These are phyloP conservation scores for Claviceps fusiformis DNA, from an alignment of 2,329 filamentous ascomycete species.

Conservation along the genomic window DNA sequence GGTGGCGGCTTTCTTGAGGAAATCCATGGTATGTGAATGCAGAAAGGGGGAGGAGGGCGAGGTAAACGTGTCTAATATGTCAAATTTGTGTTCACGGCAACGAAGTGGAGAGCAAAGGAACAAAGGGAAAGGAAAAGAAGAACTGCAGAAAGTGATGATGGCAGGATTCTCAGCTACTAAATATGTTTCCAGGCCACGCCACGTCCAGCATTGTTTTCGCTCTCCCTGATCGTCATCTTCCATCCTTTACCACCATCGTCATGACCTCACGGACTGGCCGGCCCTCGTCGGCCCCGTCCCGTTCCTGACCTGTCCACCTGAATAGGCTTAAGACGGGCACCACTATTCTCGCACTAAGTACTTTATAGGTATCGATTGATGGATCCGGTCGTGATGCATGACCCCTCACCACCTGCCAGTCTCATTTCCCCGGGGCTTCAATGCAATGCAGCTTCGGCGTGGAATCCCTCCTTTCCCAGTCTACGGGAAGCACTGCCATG, in stretches of 20 bases:
- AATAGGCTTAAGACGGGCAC: neutral
- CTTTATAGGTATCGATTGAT: neutral
- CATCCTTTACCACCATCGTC: neutral
- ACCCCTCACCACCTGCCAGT: neutral
- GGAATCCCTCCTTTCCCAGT: neutral
- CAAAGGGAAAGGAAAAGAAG: neutral
- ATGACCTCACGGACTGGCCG: neutral
- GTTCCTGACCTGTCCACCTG: neutral
- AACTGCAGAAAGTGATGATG: neutral
- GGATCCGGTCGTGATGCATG: neutral
- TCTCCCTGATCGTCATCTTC: neutral
- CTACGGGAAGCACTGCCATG: neutral
- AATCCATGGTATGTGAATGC: constrained; percentile 16
- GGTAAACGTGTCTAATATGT: neutral
- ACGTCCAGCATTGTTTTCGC: neutral
- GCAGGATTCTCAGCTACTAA: neutral
- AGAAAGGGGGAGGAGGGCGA: neutral
- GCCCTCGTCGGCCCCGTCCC: neutral
- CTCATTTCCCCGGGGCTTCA: neutral
- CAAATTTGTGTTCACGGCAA: neutral
- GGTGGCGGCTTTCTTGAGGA: constrained; percentile 23
- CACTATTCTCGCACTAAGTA: neutral
- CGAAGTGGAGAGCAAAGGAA: neutral
- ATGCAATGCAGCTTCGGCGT: neutral
- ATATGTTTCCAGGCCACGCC: neutral